phyloP scores from a whole-genome alignment of 2,329 filamentous ascomycete genomes.

The Blastomyces percursus region DNA sequence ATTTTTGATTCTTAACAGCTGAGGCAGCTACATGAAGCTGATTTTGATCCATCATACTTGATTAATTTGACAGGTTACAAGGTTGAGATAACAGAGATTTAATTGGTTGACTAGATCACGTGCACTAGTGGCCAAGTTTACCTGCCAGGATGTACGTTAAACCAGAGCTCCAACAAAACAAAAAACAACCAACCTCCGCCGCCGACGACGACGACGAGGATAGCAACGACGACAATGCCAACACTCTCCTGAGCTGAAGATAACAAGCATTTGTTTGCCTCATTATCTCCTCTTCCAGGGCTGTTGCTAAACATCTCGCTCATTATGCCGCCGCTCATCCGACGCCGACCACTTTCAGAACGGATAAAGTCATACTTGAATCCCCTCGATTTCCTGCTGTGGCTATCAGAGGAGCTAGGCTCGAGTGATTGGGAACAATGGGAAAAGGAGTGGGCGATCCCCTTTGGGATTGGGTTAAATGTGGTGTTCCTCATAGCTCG shows the following conservation, averaged over 20 bases:
- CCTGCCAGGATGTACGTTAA: too few relatives aligned
- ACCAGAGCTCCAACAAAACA: not conserved
- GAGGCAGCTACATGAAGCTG: too few relatives aligned
- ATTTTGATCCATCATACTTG: too few relatives aligned
- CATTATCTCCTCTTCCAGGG: not conserved
- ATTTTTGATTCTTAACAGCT: too few relatives aligned
- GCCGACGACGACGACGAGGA: not conserved
- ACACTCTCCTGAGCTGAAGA: not conserved
- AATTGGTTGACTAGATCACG: too few relatives aligned
- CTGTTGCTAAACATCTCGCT: not conserved
- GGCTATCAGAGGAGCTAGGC: conserved; percentile 86
- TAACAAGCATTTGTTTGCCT: not conserved
- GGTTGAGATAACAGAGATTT: too few relatives aligned
- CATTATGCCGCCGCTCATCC: conserved; percentile 71
- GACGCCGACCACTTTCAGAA: conserved; percentile 66
- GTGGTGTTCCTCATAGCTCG: conserved; percentile 69
- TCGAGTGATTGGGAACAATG: conserved; percentile 80
- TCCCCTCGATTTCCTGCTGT: conserved; percentile 78
- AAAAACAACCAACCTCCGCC: not conserved
- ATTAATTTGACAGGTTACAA: too few relatives aligned
- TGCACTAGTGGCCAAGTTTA: too few relatives aligned
- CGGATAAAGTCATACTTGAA: conserved; percentile 73
- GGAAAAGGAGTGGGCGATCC: conserved; percentile 59
- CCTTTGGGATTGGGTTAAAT: conserved; percentile 67
- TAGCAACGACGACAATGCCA: not conserved